A percentile compares a stretch with the other conserved stretches of the same genome.
phyloP scores from a whole-genome alignment of 345 rosid species.

The Brassica carinata region DNA sequence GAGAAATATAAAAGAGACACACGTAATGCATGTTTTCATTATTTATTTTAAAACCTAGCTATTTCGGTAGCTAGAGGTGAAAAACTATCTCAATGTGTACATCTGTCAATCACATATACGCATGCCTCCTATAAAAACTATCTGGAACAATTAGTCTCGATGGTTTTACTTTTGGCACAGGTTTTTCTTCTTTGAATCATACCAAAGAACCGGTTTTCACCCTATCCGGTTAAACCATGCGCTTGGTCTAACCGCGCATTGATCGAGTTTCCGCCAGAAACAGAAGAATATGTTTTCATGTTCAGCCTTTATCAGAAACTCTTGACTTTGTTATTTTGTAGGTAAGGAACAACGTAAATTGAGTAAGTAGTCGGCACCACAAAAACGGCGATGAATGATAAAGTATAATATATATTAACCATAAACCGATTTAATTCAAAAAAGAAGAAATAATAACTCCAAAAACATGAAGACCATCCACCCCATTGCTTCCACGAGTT shows the following conservation, averaged over 20 bases:
- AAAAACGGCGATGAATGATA: neutral
- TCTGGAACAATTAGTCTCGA: neutral
- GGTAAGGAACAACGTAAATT: too few relatives aligned
- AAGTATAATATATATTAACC: too few relatives aligned
- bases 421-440: too few relatives aligned
- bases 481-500: too few relatives aligned
- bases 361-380: neutral
- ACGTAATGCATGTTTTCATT: neutral
- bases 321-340: too few relatives aligned
- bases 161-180: neutral
- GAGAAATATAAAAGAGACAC: neutral
- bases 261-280: too few relatives aligned
- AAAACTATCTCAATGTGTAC: neutral
- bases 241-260: neutral
- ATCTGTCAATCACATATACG: neutral
- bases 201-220: neutral
- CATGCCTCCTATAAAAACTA: neutral
- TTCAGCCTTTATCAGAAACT: too few relatives aligned
- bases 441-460: too few relatives aligned
- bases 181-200: neutral
- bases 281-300: too few relatives aligned
- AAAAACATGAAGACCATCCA: too few relatives aligned
- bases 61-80: neutral
- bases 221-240: neutral
- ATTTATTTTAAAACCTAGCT: neutral